Base-by-base conservation (phyloP, 768 basidiomycete genomes). In the Pulveroboletus sp. region DNA sequence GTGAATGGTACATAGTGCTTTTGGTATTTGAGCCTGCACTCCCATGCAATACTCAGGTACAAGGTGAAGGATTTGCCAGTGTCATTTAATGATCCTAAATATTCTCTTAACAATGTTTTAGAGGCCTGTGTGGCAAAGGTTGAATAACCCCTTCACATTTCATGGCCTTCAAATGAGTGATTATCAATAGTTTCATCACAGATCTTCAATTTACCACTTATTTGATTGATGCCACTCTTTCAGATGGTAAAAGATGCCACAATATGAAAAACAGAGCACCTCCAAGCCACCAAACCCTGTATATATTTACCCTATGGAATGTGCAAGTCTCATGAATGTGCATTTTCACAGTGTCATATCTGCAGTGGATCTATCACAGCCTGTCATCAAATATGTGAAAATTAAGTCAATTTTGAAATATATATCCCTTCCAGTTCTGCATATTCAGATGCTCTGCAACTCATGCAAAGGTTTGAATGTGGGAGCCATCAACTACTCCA, bases 351-450 rank as follows among this genome's bases (percentile, higher is more conserved):
- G 5, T 11, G 10, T 8, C 9, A 62, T 55, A 64, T 76, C 71
- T 4, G 73, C 61, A 11, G 63, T 61, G 27, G 64, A 68, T 1
- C 73, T 73, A 39, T 78, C 74, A 68, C 71, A 75, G 2, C 73
- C 71, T 49, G 61, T 66, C 6, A 71, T 49, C 10, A 72, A 39
- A 55, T 74, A 76, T 9, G 60, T 53, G 44, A 76, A 75, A 2
- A 45, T 40, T 31, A 74, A 49, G 35, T 60, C 58, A 57, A 50
- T 76, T 76, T 40, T 71, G 71, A 0, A 71, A 60, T 6, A 75
- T 14, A 11, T 37, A 44, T 6, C 60, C 66, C 38, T 66, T 65
- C 2, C 53, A 42, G 40, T 66, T 57, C 2, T 51, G 50, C 17
- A 36, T 23, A 14, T 19, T 6, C 1, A 10, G 35, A 19, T 36